Base-by-base conservation (phyloP, 192 early-diverging fungal genomes). In the Linnemannia exigua region DNA sequence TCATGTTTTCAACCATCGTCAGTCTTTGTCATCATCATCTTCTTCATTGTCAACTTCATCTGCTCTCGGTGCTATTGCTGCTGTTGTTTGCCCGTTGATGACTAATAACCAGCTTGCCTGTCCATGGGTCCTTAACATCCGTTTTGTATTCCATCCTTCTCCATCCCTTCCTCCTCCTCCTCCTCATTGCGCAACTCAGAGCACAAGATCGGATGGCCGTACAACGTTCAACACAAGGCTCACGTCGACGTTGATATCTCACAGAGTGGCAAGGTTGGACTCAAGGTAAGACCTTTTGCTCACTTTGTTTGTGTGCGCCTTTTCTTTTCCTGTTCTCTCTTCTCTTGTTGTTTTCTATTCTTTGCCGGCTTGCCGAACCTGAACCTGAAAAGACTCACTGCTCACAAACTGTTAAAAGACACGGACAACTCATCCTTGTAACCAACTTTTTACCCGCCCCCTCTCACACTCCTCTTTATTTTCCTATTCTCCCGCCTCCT, bases 191-290 rank as follows among this genome's bases (percentile, higher is more conserved):
- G 33, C 76, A 47, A 48, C 48, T 47, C 46, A 79, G 77, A 78
- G 70, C 87, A 79, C 71, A 67, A 75, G 14, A 92, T 92, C 63
- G 89, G 91, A 25, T 83, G 86, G 70, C 91, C 91, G 12, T 92
- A 90, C 68, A 91, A 92, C 73, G 80, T 91, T 28, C 80, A 91
- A 36, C 90, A 91, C 50, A 87, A 88, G 54, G 80, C 91, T 19
- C 91, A 92, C 79, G 91, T 92, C 61, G 81, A 88, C 61, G 74
- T 92, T 38, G 82, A 90, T 66, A 89, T 71, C 61, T 67, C 73
- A 58, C 78, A 70, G 33, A 66, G 16, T 61, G 79, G 72, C 51
- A 72, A 71, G 31, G 25, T 81, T 37, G 52, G 52, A 17, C 76
- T 74, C 31, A 80, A 70, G 52, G 75, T 72, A 67, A 81, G 16